Evolutionary conservation across 352 stramenopile genomes (phyloP).

Genomic region (Peronospora farinosa): DNA sequence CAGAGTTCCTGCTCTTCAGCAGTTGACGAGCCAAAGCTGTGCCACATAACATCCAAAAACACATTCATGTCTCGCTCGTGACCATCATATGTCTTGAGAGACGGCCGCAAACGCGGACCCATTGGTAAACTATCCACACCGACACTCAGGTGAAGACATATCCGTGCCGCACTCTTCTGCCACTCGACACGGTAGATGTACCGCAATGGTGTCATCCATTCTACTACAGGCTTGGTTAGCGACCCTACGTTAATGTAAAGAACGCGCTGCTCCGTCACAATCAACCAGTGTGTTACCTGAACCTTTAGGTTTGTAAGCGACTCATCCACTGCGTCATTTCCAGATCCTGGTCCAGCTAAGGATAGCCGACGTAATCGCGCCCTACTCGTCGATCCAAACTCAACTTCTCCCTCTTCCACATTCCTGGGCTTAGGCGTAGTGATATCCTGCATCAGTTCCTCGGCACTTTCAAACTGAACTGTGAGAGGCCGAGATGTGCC

Average conservation of each 20-base stretch:
- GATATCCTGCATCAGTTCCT: slow-evolving; percentile 50
- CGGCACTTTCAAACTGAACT: slow-evolving; percentile 76
- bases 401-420: slow-evolving; percentile 14
- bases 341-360: slow-evolving; percentile 11
- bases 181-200: slow-evolving; percentile 83
- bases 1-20: slow-evolving; percentile 84
- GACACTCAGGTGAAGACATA: slow-evolving; percentile 77
- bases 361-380: slow-evolving; percentile 24
- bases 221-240: slow-evolving; percentile 65
- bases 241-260: slow-evolving; percentile 84
- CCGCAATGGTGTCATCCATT: slow-evolving; percentile 86
- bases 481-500: slow-evolving; percentile 64
- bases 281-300: slow-evolving; percentile 78
- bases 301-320: slow-evolving; percentile 53
- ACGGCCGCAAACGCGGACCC: slow-evolving; percentile 61
- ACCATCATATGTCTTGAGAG: slow-evolving; percentile 59
- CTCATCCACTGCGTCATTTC: slow-evolving; percentile 22
- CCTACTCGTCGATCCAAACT: slow-evolving; percentile 21
- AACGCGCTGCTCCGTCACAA: slow-evolving; percentile 80
- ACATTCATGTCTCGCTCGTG: slow-evolving; percentile 84
- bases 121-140: slow-evolving; percentile 81
- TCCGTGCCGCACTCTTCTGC: slow-evolving; percentile 41
- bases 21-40: slow-evolving; percentile 74
- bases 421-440: slow-evolving; percentile 12
- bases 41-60: slow-evolving; percentile 85